Conservation (phyloP, 2,329 filamentous ascomycete genomes). For the Diplodia corticola region DNA sequence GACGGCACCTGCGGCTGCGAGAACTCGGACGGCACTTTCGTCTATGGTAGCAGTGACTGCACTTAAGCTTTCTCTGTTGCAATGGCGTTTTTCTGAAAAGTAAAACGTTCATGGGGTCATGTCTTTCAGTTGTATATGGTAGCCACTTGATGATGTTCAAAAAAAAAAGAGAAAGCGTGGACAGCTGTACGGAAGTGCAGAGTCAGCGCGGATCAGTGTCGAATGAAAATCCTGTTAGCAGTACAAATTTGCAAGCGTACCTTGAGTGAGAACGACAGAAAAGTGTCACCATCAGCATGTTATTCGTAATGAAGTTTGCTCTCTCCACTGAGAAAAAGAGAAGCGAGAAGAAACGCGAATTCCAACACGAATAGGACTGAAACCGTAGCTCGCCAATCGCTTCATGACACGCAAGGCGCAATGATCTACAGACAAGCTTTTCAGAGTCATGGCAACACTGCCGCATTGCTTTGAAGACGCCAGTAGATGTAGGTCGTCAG, state of each 20-base stretch:
- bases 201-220: neutral
- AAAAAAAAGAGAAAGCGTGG: neutral
- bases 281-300: too few species aligned
- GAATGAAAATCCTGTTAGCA: neutral
- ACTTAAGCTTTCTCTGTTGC: neutral
- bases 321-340: too few species aligned
- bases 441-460: too few species aligned
- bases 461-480: too few species aligned
- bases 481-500: too few species aligned
- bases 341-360: too few species aligned
- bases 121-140: neutral
- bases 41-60: neutral
- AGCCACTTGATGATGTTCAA: neutral
- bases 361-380: too few species aligned
- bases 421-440: too few species aligned
- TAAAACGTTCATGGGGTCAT: neutral
- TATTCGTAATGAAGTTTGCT: too few species aligned
- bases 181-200: neutral
- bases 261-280: neutral
- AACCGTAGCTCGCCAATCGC: too few species aligned
- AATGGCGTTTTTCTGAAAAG: too few species aligned
- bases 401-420: too few species aligned
- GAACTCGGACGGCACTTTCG: slow-evolving; percentile 8
- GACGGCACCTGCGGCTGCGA: slow-evolving; percentile 15
- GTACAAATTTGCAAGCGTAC: neutral